A percentile compares a stretch with the other conserved stretches of the same genome.
Evolutionary conservation across 2,329 filamentous ascomycete genomes (phyloP).

Genomic region (Colletotrichum chlorophyti): DNA sequence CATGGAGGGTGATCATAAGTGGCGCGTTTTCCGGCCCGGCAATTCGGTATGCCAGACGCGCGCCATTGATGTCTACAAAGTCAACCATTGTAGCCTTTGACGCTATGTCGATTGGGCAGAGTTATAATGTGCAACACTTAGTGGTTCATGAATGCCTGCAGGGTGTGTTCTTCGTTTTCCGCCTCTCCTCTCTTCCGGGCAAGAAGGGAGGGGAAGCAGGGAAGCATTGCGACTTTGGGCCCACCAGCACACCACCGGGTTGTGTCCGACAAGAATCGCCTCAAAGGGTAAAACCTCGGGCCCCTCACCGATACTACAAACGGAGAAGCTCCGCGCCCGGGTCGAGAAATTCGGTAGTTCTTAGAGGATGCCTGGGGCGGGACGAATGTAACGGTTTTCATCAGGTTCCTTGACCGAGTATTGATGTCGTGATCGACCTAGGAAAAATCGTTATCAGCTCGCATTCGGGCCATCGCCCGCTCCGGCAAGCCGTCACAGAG

Average conservation of each 20-base stretch:
- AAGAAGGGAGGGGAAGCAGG: too few relatives aligned
- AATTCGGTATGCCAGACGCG: conserved; percentile 40
- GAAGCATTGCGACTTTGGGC: not conserved
- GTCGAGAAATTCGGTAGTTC: not conserved
- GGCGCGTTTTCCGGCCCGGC: conserved; percentile 38
- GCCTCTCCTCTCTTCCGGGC: too few relatives aligned
- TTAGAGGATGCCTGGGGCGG: not conserved
- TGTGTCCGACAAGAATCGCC: conserved; percentile 9
- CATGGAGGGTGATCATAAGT: conserved; percentile 44
- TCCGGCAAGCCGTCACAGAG: not conserved
- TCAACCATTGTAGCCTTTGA: conserved; percentile 17
- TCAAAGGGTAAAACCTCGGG: conserved; percentile 8
- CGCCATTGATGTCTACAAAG: conserved; percentile 41
- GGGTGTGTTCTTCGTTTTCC: too few relatives aligned
- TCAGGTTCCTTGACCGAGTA: not conserved
- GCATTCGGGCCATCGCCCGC: conserved; percentile 2
- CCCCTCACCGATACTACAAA: conserved; percentile 16
- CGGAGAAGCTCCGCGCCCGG: not conserved
- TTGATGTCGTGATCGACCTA: conserved; percentile 27
- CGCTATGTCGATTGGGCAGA: too few relatives aligned
- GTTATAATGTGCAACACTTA: too few relatives aligned
- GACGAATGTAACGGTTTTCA: not conserved
- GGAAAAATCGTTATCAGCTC: conserved; percentile 23
- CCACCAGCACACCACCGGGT: not conserved
- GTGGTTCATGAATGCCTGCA: too few relatives aligned